Base-by-base conservation (phyloP, 2,329 filamentous ascomycete species). In the Arthroderma sp. region DNA sequence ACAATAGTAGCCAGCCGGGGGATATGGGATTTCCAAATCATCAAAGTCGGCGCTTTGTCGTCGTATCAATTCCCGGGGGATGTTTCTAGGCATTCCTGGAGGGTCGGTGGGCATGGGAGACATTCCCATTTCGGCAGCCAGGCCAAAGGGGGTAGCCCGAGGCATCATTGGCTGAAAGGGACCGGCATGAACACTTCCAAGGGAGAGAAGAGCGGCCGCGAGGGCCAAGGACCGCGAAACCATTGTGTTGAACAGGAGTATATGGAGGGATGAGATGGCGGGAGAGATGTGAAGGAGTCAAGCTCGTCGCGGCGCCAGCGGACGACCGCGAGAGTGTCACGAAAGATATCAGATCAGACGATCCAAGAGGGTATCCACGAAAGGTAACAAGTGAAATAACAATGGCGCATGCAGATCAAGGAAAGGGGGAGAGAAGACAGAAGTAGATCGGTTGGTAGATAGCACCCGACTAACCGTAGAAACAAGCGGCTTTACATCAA, bases 1-100 rank as follows among this genome's bases (percentile, higher is more conserved):
- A 37, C 50, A 52, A 32, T 51, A 51, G 22, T 46, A 52, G 10
- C 45, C 47, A 28, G 47, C 49, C 31, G 50, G 43, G 34, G 50
- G 50, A 7, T 46, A 48, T 8, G 46, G 45, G 22, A 49, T 44
- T n/a, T 29, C 11, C 15, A 45, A 31, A n/a, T 38, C 43, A 28
- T 9, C 11, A 10, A 29, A 30, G 8, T 28, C 10, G n/a, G 9
- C 42, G 6, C 7, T 15, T 29, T 47, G 40, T n/a, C 48, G 38
- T 11, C 34, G 36, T 15, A 43, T 22, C 34, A 52, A 37, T 32
- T 51, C 49, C n/a, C 36, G 47, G 30, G 50, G 49, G 44, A 47
- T 29, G 7, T 40, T 43, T 27, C n/a, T 28, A 28, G 47, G 49
- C 4, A 51, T 15, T 5, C 47, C 47, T 9, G 50, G 50, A 7